Evolutionary conservation across 331 rosid genomes (phyloP), one percentile per base, ranked within the genome.

Genomic region (Telfairia occidentalis): DNA sequence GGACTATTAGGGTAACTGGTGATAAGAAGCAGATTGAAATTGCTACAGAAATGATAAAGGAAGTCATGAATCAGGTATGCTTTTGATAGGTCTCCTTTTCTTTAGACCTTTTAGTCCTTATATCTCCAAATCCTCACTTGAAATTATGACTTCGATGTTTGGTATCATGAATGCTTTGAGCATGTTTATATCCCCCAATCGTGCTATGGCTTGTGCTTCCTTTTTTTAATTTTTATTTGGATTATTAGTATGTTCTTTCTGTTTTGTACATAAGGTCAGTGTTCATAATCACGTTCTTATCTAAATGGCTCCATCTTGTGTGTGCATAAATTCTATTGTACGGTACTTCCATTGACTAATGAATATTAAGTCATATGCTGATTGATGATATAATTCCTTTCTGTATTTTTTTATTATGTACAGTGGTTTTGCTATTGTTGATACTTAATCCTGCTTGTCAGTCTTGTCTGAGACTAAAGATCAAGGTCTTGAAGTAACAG

Each of bases 21-120:
- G 96, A 90, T 81, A 88, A 76, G 84, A 90, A 85, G 83, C 92
- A 93, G 81, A 88, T 93, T 73, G 97, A 93, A 69, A 13, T 84
- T 80, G 98, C 97, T 45, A 86, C 83, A 81, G 94, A 90, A 75
- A 63, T 93, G 94, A 90, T 90, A 74, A 89, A 86, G 74, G 98
- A 90, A 79, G 98, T 90, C 73, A 82, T 93, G 98, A 90, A 49
- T 82, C 97, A 93, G 98, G 98, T 92, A 72, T 83, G 85, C 81
- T 80, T 61, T 54, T 76, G n/a, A 30, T 50, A 40, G 9, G 12
- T 4, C 38, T 9, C 5, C 32, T 59, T 67, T 65, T 42, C 63
- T 37, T 18, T 23, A 26, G 43, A 26, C 11, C 28, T 59, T 43
- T 75, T 42, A 8, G 28, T 2, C 16, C 1, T 37, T 37, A 13